Evolutionary conservation across 2,329 filamentous ascomycete species (phyloP), one percentile per base, ranked within the genome.

Genomic region (Aspergillus neoniger): DNA sequence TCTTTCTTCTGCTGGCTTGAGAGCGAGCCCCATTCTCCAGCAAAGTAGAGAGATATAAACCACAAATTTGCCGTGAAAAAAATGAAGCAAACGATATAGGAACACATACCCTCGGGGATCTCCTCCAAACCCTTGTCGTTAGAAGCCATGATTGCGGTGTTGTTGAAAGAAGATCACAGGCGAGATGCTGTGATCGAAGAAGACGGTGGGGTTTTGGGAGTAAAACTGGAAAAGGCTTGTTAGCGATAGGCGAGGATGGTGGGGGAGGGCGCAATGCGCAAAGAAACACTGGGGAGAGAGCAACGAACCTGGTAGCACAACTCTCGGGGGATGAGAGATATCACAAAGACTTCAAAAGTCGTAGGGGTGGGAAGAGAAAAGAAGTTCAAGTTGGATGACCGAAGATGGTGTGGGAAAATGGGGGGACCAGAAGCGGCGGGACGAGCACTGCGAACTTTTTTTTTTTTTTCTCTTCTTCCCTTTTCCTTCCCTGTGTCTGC

Each of bases 101-200:
- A 59, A 59, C 66, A 88, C 91, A 85, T 85, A 96, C 92, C 87
- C 86, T 96, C 92, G 80, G 91, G 90, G 83, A 96, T 89, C 81
- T 98, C 94, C 86, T 97, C 93, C 85, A 98, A 92, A 86, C 94
- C 94, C 87, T 96, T 96, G 76, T 92, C 91, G 80, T 89, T 88
- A 64, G 81, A 77, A 92, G 93, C 94, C 94, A 98, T 98, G 87
- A 90, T 97, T 94, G 91, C 88, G 88, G 83, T 48, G 53, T 85
- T 82, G 73, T 76, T 67, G 74, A 75, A 63, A 61, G 77, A 63
- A 66, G 80, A 86, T 85, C 88, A 87, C 90, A 91, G 90, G 88
- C 89, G 80, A 83, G 82, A 88, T 85, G 88, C 90, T 86, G 84
- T 80, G 86, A 92, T 85, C 89, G 87, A 57, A 57, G 47, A 60